Evolutionary conservation across 2,329 filamentous ascomycete genomes (phyloP).

Genomic region (Penicillium brevicompactum): DNA sequence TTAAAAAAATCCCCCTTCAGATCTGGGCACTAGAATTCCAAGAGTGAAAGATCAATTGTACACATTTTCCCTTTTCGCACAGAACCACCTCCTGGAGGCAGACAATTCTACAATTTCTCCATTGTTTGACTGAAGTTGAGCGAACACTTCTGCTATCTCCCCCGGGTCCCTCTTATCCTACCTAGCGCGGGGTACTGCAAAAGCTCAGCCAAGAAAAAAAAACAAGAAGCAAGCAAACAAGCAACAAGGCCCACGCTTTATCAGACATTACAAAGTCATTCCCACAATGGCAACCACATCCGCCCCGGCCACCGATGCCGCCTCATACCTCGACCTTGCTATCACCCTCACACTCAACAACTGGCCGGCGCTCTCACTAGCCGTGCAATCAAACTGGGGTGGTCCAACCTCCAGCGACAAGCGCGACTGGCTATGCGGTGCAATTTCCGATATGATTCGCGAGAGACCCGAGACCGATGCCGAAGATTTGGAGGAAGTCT

Average conservation of each 20-base stretch:
- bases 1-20: not conserved
- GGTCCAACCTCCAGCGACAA: constrained; percentile 82
- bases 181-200: constrained; percentile 10
- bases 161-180: not conserved
- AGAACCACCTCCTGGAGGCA: not conserved
- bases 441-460: constrained; percentile 76
- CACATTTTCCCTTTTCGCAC: not conserved
- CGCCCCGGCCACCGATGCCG: constrained; percentile 52
- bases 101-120: not conserved
- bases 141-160: not conserved
- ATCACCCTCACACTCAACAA: constrained; percentile 82
- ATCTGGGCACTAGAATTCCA: not conserved
- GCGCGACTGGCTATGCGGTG: constrained; percentile 93
- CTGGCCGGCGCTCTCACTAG: constrained; percentile 86
- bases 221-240: too few species aligned
- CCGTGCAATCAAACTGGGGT: constrained; percentile 85
- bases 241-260: too few species aligned
- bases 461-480: constrained; percentile 65
- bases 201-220: not conserved
- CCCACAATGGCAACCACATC: constrained; percentile 23
- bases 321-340: constrained; percentile 77
- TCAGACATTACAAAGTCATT: not conserved
- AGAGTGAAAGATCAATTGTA: not conserved
- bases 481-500: constrained; percentile 78
- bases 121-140: too few species aligned